Base-by-base conservation (phyloP, 1,284 basidiomycete genomes). In the Cryptococcus amylolentus region DNA sequence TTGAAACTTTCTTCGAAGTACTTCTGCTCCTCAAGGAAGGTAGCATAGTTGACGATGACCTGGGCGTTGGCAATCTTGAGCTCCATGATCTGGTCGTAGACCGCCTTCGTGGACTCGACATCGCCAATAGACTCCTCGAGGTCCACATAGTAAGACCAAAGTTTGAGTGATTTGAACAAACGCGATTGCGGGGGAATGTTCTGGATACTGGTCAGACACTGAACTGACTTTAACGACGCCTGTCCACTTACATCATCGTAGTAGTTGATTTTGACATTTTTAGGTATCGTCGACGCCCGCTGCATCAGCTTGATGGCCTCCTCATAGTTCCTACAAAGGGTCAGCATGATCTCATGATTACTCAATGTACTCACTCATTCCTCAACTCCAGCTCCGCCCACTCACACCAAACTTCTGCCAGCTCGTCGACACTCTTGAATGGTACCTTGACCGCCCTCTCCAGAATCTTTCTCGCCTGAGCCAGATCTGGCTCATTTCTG, bases 1-100 rank as follows among this genome's bases (percentile, higher is more conserved):
- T 95, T 98, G 85, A 98, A 98, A 71, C 89, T 90, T 71, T 98
- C 96, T 69, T 99, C 96, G 77, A 89, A 98, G 79, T 98, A 99
- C 66, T 91, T 85, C 79, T 97, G 93, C 72, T 98, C 94, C 75
- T 98, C 95, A 52, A 99, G 79, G 83, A 98, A 99, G 14, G 87
- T 84, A 1, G 96, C 94, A 66, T 96, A 98, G 76, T 99, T 98
- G 76, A 98, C 85, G 67, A 98, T 94, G 65, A 95, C 85, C 73
- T 96, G 93, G 6, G 96, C 94, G 70, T 97, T 98, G n/a, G 96
- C 96, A 58, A 99, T 98, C 63, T 93, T 89, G 61, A 99, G 83
- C 68, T 98, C 94, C 69, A 98, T 81, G 63, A 98, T 97, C 78
- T 91, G 91, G 81, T 98, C 95, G 72, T 98, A 98, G 0, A 94